Conservation (phyloP, 441 rosid species). For the Isatis lusitanica region DNA sequence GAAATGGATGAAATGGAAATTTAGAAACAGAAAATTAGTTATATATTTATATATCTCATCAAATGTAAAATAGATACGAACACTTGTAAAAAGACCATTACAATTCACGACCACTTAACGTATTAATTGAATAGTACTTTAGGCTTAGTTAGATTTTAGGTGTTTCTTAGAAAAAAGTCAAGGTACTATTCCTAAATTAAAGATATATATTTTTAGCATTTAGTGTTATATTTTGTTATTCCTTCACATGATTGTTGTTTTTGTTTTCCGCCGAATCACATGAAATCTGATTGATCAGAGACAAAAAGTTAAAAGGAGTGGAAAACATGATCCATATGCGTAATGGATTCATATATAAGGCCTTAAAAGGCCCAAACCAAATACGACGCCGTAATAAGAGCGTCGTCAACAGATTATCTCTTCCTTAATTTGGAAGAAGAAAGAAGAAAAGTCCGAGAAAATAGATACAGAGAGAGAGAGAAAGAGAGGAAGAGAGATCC, state of each 20-base stretch:
- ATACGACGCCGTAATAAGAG: neutral
- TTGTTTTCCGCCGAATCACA: neutral
- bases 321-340: neutral
- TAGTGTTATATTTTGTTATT: too few relatives aligned
- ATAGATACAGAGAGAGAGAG: conserved; percentile 23
- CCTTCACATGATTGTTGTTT: neutral
- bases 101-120: neutral
- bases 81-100: too few relatives aligned
- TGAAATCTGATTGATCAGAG: neutral
- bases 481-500: conserved; percentile 25
- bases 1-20: neutral
- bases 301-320: neutral
- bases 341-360: neutral
- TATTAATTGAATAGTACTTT: neutral
- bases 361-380: neutral
- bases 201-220: too few relatives aligned
- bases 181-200: too few relatives aligned
- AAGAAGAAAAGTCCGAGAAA: conserved; percentile 26
- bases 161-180: too few relatives aligned
- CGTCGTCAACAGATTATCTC: neutral
- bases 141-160: neutral
- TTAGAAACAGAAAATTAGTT: too few relatives aligned
- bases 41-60: too few relatives aligned
- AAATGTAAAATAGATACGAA: too few relatives aligned
- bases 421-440: conserved; percentile 25